Evolutionary conservation across 2,329 filamentous ascomycete genomes (phyloP), one percentile per base, ranked within the genome.

Genomic region (Arthrocladium fulminans): DNA sequence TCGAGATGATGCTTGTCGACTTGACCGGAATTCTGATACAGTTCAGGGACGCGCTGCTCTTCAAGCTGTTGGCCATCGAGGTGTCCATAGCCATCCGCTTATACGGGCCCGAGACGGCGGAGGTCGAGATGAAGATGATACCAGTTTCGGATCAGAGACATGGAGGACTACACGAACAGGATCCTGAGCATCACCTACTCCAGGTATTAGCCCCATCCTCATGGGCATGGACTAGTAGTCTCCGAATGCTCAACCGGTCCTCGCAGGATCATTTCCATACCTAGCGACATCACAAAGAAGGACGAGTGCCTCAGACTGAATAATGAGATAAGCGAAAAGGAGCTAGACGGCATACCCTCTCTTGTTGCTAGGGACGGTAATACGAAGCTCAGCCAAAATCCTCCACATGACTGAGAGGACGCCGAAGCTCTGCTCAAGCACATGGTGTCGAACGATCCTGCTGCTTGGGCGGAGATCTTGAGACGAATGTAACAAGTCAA

Each of bases 261-360:
- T 1, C 74, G 76, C 7, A 65, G 67, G 48, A 72, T 76, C 35
- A 63, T 75, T 15, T 64, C 71, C 57, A 54, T 71, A 17, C 60
- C 64, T 19, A 67, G 70, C 51, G 74, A 77, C 54, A 68, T 75
- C 30, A 73, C 70, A 52, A 67, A 68, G 15, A 78, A 78, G 54
- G 65, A 73, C 8, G 73, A 74, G 37, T 65, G 74, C 19, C 64
- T 68, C 51, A 63, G 62, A 8, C 61, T 75, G 7, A 72, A 71
- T 43, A 68, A 73, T 53, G 70, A 77, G 59, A 67, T 78, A 51
- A 65, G 70, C 57, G 70, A 72, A 49, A 71, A 72, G 50, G 75
- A 79, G 55, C 63, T 70, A 1, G 68, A 71, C 6, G 74, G 74
- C 3, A 72, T 79, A 24, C 73, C 79, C 48, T 58, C 79, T 37